phyloP scores from a whole-genome alignment of 306 rosid species.

The Oxytropis ochrocephala region DNA sequence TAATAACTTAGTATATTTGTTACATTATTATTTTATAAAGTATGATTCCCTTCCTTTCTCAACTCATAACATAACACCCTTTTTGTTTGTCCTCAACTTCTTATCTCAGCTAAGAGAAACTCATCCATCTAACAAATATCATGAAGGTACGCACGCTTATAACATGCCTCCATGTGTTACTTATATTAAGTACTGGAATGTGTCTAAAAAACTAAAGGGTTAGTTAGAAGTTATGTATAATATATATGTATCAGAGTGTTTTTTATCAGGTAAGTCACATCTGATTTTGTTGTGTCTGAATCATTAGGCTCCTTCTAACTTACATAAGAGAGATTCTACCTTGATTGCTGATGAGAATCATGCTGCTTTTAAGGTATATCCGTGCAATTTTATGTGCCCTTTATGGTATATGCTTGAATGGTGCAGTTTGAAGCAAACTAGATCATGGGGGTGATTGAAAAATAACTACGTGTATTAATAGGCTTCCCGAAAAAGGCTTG shows the following conservation, averaged over 20 bases:
- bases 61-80: background rate
- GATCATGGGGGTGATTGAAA: background rate
- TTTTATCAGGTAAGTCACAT: too few relatives aligned
- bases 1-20: too few relatives aligned
- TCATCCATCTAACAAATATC: conserved; percentile 5
- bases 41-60: background rate
- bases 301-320: conserved; percentile 21
- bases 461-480: background rate
- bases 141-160: conserved; percentile 5
- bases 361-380: conserved; percentile 30
- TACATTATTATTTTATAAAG: background rate
- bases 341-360: background rate
- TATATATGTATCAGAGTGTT: background rate
- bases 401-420: background rate
- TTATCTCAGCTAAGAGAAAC: background rate
- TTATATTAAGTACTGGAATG: background rate
- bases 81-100: background rate
- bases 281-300: background rate
- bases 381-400: background rate
- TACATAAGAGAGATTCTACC: conserved; percentile 26
- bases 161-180: background rate
- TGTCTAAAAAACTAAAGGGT: too few relatives aligned
- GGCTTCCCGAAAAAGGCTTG: background rate
- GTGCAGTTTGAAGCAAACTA: background rate
- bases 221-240: background rate